Evolutionary conservation across 306 rosid species (phyloP).

Genomic region (Cucurbita pepo): DNA sequence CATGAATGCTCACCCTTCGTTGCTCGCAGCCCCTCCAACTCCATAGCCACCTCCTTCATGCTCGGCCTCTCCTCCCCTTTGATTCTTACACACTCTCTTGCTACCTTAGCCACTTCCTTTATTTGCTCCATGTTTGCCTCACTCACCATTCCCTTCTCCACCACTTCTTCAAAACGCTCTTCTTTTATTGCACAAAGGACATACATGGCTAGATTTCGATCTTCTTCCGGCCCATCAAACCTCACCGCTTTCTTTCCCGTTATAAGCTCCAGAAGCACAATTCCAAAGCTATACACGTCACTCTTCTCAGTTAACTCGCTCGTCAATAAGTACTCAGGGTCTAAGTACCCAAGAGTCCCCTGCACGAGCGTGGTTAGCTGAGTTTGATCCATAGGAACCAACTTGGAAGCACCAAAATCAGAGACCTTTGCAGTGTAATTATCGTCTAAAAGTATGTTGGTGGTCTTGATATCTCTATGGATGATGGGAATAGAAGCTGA

Average conservation of each 20-base stretch:
- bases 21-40: slow-evolving; percentile 21
- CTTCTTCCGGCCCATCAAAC: slow-evolving; percentile 2
- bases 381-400: slow-evolving; percentile 26
- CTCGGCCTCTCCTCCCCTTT: slow-evolving; percentile 38
- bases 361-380: slow-evolving; percentile 21
- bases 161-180: slow-evolving; percentile 3
- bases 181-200: slow-evolving; percentile 14
- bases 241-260: slow-evolving; percentile 21
- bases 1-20: background rate
- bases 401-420: slow-evolving; percentile 29
- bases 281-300: slow-evolving; percentile 39
- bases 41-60: slow-evolving; percentile 41
- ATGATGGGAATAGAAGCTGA: slow-evolving; percentile 20
- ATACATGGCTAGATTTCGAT: slow-evolving; percentile 16
- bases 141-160: slow-evolving; percentile 7
- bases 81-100: slow-evolving; percentile 16
- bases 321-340: slow-evolving; percentile 22
- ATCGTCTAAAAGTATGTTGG: slow-evolving; percentile 24
- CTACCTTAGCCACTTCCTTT: slow-evolving; percentile 20
- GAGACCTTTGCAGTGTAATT: slow-evolving; percentile 21
- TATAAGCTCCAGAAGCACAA: slow-evolving; percentile 26
- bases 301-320: slow-evolving; percentile 22
- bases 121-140: slow-evolving; percentile 14
- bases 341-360: slow-evolving; percentile 32
- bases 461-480: slow-evolving; percentile 31